Evolutionary conservation across 192 early-diverging fungal species (phyloP).

Genomic region (Linnemannia hyalina): DNA sequence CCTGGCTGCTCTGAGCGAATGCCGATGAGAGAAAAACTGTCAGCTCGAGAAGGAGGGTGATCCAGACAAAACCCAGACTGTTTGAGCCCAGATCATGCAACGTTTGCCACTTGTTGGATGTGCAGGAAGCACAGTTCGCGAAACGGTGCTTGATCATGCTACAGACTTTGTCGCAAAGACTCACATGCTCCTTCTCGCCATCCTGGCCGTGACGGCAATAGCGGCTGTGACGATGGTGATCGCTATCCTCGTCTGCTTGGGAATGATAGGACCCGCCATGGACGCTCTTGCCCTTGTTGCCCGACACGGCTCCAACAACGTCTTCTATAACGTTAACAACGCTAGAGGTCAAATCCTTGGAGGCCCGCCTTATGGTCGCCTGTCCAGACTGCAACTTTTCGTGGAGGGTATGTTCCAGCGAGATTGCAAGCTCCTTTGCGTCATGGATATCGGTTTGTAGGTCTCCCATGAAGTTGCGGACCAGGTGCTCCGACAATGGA

Average conservation of each 20-base stretch:
- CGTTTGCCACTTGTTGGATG: slow-evolving; percentile 16
- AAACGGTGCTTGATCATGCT: slow-evolving; percentile 19
- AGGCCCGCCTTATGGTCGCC: not conserved
- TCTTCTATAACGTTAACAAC: slow-evolving; percentile 4
- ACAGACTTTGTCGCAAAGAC: not conserved
- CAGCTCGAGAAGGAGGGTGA: slow-evolving; percentile 32
- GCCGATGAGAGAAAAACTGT: slow-evolving; percentile 23
- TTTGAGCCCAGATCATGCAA: slow-evolving; percentile 31
- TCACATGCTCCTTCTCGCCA: not conserved
- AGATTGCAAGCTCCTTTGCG: slow-evolving; percentile 14
- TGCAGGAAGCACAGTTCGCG: slow-evolving; percentile 11
- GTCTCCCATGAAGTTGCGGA: slow-evolving; percentile 32
- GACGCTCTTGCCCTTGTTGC: not conserved
- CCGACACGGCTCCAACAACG: not conserved
- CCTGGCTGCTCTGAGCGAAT: slow-evolving; percentile 10
- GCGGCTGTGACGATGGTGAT: not conserved
- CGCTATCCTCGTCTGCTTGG: not conserved
- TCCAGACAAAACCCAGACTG: slow-evolving; percentile 37
- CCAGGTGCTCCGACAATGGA: slow-evolving; percentile 31
- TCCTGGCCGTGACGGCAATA: not conserved
- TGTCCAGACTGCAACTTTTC: slow-evolving; percentile 21
- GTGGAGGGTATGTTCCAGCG: slow-evolving; percentile 18
- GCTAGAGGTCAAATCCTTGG: slow-evolving; percentile 8
- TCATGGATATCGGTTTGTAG: slow-evolving; percentile 27
- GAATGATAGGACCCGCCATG: not conserved